Base-by-base conservation (phyloP, 2,329 filamentous ascomycete species). In the Aspergillus bombycis region DNA sequence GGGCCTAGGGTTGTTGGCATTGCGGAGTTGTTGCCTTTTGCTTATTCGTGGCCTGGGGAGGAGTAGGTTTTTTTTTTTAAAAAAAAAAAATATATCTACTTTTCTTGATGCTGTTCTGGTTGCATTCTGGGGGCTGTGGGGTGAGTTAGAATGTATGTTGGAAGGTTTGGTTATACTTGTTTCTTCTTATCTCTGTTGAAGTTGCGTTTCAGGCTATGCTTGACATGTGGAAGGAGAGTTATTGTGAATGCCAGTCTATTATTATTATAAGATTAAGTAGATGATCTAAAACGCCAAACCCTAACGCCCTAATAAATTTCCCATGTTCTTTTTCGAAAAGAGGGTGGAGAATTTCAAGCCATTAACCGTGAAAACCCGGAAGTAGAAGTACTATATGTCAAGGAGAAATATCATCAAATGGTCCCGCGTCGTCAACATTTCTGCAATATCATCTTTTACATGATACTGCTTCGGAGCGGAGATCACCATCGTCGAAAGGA, bases 1-100 rank as follows among this genome's bases (percentile, higher is more conserved):
- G 41, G 56, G 57, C n/a, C 57, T 3, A 21, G n/a, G 21, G 30
- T 38, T 4, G 57, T 61, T 10, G 34, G 30, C 0, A 45, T 64
- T 34, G 21, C 19, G 21, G 59, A 67, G 21, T 46, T 67, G 60
- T 38, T 67, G 14, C 65, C 65, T 28, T 60, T 23, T 23, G 57
- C 30, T 12, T 67, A 67, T 63, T 30, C 58, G 5, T 36, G 26
- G 41, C 50, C 53, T 26, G 21, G 21, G 53, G 16, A 34, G 43
- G n/a, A 46, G n/a, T 46, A 46, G 41, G 10, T 7, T 43, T 43
- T 43, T 8, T 6, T 43, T 21, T 21, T n/a, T n/a, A n/a, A n/a
- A n/a, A n/a, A n/a, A n/a, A n/a, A n/a, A n/a, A n/a, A n/a, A n/a
- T n/a, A n/a, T n/a, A 16, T 41, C 26, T 28, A 28, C 26, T 28